Evolutionary conservation across 2,329 filamentous ascomycete species (phyloP), one percentile per base, ranked within the genome.

Genomic region (Aspergillus costaricaensis): DNA sequence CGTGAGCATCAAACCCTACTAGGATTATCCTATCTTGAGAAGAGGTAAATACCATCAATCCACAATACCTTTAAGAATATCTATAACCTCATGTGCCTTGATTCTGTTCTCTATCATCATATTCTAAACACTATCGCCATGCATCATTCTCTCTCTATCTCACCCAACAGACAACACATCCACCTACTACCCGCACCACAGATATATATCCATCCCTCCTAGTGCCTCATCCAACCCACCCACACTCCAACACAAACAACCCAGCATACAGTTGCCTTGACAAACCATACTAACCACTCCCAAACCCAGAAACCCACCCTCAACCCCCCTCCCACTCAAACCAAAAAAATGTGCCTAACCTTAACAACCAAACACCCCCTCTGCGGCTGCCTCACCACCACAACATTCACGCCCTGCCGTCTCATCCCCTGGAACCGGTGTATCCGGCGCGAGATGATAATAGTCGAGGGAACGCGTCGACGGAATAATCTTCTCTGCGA

Each of bases 371-470:
- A 65, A 17, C 68, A 65, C 44, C 62, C 60, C 12, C 36, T 67
- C 17, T 73, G 70, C 44, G 68, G 67, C 30, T 71, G 66, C 58
- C 70, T 68, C 4, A 30, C n/a, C 15, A 30, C 25, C 15, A 50
- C 27, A 17, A 17, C 15, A 6, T 32, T 30, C 47, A 30, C 47
- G 0, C 10, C n/a, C 2, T 50, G 47, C 15, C 47, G 47, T 1
- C 23, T 30, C n/a, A 10, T 23, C 23, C 6, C 23, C 23, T 19
- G 41, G 17, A 44, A 44, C 32, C 32, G 32, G 12, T 50, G 47
- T 10, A 8, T 15, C 7, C 47, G 47, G 0, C 23, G 25, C n/a
- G 47, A 50, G 15, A 50, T 50, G 47, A 17, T 50, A 6, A 8
- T 19, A 4, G 12, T 50, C 0, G 25, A 50, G 6, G 32, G 32